phyloP scores from a whole-genome alignment of 169 alveolate species.

The Eimeria necatrix region DNA sequence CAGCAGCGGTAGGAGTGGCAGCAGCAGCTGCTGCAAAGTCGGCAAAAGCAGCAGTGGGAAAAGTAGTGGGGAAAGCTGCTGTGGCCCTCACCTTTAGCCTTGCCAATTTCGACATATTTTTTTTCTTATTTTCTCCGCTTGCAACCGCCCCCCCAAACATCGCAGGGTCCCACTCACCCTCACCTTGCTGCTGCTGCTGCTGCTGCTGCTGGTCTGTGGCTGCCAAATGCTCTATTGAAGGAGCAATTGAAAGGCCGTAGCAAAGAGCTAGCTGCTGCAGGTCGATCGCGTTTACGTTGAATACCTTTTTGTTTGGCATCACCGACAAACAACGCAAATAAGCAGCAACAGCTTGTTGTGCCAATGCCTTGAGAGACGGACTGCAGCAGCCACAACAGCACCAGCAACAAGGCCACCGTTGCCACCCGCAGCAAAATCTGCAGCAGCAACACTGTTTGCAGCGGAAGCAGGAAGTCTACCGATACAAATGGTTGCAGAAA shows the following conservation, averaged over 20 bases:
- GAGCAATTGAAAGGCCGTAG: constrained; percentile 64
- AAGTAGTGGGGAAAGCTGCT: neutral
- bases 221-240: constrained; percentile 21
- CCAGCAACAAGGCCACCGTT: neutral
- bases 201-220: neutral
- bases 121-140: constrained; percentile 67
- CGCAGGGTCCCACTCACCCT: neutral
- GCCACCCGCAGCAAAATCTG: too few species aligned
- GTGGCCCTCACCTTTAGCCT: constrained; percentile 60
- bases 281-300: neutral
- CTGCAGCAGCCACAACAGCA: constrained; percentile 57
- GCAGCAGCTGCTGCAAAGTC: neutral
- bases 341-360: constrained; percentile 72
- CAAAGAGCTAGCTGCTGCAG: constrained; percentile 61
- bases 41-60: neutral
- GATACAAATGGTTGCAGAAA: neutral
- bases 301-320: constrained; percentile 69
- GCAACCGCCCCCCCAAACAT: constrained; percentile 56
- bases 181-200: constrained; percentile 59
- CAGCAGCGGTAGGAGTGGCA: neutral
- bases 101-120: constrained; percentile 77
- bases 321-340: constrained; percentile 60
- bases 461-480: too few species aligned
- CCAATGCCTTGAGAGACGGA: constrained; percentile 65
- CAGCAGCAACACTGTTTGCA: too few species aligned